Base-by-base conservation (phyloP, 2,329 filamentous ascomycete genomes). In the Talaromyces islandicus region DNA sequence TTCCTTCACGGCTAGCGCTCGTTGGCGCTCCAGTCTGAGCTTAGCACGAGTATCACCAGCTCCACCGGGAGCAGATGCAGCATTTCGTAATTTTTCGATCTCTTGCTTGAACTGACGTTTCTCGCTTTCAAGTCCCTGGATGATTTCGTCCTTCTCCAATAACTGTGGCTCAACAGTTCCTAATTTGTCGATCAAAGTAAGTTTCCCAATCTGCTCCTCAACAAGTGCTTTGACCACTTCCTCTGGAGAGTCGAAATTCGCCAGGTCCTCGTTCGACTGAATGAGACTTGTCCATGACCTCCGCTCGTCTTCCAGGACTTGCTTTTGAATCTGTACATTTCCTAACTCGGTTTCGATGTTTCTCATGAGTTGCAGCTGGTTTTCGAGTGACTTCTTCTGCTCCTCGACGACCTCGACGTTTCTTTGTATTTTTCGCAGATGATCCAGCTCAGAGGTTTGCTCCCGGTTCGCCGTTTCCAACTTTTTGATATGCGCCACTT, bases 391-490 rank as follows among this genome's bases (percentile, higher is more conserved):
- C 63, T 90, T 83, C 79, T 97, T 97, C 78, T 99, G 92, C 73
- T 99, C 94, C 71, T 99, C 92, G 0, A 97, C 89, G 2, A 99
- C 85, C 69, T 96, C 91, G 1, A 96, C 88, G n/a, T 90, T 91
- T 75, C 90, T 93, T 72, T 92, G 88, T 3, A 88, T 78, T 65
- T 92, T 89, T 14, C 92, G 88, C 41, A 95, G 82, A 66, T 92
- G 88, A 67, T 89, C 91, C 38, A 99, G 77, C 71, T 99, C 93
- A 0, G 82, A 75, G 14, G 85, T 80, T 69, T 96, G 90, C 55
- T 96, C 91, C 25, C 90, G 83, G 64, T 91, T 96, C 38, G 85
- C 85, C 0, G 85, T 82, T 72, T 99, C 94, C 3, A 99, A 80
- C 30, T 85, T 87, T 61, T 91, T 87, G 64, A 97, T 96, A 69